phyloP scores from a whole-genome alignment of 2,329 filamentous ascomycete species.

The Orbilia blumenaviensis region DNA sequence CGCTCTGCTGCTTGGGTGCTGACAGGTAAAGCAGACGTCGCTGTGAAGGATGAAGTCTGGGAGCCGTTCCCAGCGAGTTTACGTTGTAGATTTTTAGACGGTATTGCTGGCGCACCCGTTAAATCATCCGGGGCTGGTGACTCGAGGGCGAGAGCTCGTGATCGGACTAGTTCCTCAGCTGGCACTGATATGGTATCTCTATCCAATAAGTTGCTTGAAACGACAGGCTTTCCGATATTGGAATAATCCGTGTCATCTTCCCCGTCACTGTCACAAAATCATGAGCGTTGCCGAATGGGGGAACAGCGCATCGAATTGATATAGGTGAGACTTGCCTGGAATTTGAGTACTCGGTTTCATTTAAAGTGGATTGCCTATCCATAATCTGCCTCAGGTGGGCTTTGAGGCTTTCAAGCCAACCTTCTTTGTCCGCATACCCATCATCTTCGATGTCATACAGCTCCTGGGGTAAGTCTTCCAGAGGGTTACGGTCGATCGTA shows the following conservation, averaged over 20 bases:
- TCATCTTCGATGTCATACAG: slow-evolving; percentile 54
- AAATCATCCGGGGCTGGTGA: slow-evolving; percentile 8
- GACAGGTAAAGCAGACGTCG: neutral
- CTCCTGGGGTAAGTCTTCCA: slow-evolving; percentile 54
- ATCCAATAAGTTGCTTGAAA: neutral
- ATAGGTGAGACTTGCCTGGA: slow-evolving; percentile 54
- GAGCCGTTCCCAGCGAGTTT: slow-evolving; percentile 19
- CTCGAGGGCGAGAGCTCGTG: slow-evolving; percentile 2
- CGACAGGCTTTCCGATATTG: slow-evolving; percentile 11
- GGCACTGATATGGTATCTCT: neutral
- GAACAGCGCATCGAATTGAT: neutral
- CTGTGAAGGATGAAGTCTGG: neutral
- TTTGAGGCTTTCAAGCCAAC: slow-evolving; percentile 56
- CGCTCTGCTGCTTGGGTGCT: slow-evolving; percentile 13
- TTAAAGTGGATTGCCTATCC: slow-evolving; percentile 41
- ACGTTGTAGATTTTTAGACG: slow-evolving; percentile 46
- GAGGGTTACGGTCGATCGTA: slow-evolving; percentile 58
- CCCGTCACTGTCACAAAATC: slow-evolving; percentile 17
- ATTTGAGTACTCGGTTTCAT: slow-evolving; percentile 54
- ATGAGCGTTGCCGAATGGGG: neutral
- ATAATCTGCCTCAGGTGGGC: slow-evolving; percentile 54
- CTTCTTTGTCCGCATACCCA: slow-evolving; percentile 55
- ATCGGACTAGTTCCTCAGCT: slow-evolving; percentile 14
- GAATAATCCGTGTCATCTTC: slow-evolving; percentile 51
- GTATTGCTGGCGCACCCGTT: slow-evolving; percentile 31